These are phyloP conservation scores for Penicillium verhagenii DNA, from an alignment of 495 filamentous ascomycete species.

Conservation along the genomic window DNA sequence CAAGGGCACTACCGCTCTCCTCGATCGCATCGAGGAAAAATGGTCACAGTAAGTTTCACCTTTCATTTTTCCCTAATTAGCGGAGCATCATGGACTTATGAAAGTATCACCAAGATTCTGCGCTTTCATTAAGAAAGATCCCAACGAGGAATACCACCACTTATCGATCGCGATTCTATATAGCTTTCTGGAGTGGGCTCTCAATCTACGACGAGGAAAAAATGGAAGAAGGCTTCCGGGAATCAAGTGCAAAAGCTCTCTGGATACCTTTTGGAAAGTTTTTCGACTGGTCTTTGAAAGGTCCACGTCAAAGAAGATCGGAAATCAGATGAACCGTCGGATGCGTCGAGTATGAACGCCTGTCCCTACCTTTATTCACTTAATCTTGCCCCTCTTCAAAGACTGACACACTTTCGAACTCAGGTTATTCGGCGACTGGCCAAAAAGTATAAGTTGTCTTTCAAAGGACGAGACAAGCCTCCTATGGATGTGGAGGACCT, in stretches of 20 bases:
- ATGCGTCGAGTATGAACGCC: constrained; percentile 15
- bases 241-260: constrained; percentile 31
- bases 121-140: constrained; percentile 2
- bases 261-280: constrained; percentile 39
- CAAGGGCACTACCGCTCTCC: constrained; percentile 27
- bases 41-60: constrained; percentile 17
- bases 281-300: constrained; percentile 22
- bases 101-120: constrained; percentile 3
- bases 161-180: constrained; percentile 13
- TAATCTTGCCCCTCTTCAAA: neutral
- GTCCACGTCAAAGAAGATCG: constrained; percentile 16
- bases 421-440: constrained; percentile 18
- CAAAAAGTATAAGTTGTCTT: constrained; percentile 19
- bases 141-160: neutral
- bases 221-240: constrained; percentile 26
- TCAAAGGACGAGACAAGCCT: constrained; percentile 23
- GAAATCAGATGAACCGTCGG: constrained; percentile 13
- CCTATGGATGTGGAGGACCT: constrained; percentile 28
- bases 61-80: no score
- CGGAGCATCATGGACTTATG: no score
- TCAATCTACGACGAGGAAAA: constrained; percentile 31
- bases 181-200: constrained; percentile 21
- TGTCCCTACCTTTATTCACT: no score
- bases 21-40: constrained; percentile 25
- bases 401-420: neutral